phyloP scores from a whole-genome alignment of 2,329 filamentous ascomycete species.

The Didymosphaeria variabile region DNA sequence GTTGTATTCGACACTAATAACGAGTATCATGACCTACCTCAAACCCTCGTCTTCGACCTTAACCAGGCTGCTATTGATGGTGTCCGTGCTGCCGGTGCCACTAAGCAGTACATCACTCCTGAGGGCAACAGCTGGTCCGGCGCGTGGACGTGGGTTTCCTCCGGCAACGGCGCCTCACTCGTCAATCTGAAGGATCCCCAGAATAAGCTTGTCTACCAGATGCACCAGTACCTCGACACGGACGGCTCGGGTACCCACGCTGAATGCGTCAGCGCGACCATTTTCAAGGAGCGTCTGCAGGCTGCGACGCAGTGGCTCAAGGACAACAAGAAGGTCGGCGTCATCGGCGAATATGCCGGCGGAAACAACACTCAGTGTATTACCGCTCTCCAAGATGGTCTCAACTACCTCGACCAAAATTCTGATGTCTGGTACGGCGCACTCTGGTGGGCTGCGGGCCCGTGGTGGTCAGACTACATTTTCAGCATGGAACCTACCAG shows the following conservation, averaged over 20 bases:
- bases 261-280: conserved; percentile 62
- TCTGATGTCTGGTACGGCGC: conserved; percentile 63
- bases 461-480: conserved; percentile 61
- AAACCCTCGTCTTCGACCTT: conserved; percentile 55
- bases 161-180: conserved; percentile 57
- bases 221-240: conserved; percentile 69
- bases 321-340: conserved; percentile 60
- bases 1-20: conserved; percentile 61
- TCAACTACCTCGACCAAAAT: conserved; percentile 59
- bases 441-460: conserved; percentile 65
- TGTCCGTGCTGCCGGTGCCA: conserved; percentile 56
- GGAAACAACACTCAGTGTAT: conserved; percentile 62
- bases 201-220: conserved; percentile 67
- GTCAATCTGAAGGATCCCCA: conserved; percentile 60
- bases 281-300: conserved; percentile 61
- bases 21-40: conserved; percentile 57
- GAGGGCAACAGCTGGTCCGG: conserved; percentile 63
- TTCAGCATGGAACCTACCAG: conserved; percentile 60
- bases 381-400: conserved; percentile 59
- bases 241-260: conserved; percentile 63
- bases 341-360: conserved; percentile 65
- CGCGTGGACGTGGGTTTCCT: conserved; percentile 60
- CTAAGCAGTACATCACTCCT: conserved; percentile 66
- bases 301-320: conserved; percentile 64
- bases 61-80: conserved; percentile 59